Evolutionary conservation across 495 filamentous ascomycete genomes (phyloP).

Genomic region (Xylaria flabelliformis): DNA sequence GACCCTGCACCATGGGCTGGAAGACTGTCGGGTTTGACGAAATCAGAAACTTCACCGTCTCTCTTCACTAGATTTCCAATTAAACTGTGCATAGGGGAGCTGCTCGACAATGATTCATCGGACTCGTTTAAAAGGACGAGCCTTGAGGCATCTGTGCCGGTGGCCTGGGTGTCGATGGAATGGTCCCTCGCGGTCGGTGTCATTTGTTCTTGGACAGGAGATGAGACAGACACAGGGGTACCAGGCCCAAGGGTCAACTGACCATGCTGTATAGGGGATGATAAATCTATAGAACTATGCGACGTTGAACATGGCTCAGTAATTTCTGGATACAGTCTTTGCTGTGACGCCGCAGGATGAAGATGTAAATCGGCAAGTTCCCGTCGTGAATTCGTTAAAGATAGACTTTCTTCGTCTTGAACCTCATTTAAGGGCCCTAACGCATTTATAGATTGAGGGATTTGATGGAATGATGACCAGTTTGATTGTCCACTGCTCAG

Average conservation of each 20-base stretch:
- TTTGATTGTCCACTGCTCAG: neutral
- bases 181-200: neutral
- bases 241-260: neutral
- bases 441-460: conserved; percentile 24
- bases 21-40: conserved; percentile 10
- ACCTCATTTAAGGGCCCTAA: conserved; percentile 23
- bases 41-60: conserved; percentile 5
- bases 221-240: neutral
- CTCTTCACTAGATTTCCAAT: conserved; percentile 1
- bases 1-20: neutral
- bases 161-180: neutral
- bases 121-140: conserved; percentile 2
- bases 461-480: conserved; percentile 22
- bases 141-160: neutral
- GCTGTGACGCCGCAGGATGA: neutral
- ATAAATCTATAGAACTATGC: neutral
- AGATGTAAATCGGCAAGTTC: conserved; percentile 9
- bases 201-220: neutral
- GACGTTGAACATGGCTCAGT: neutral
- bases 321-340: conserved; percentile 5
- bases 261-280: conserved; percentile 3
- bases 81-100: neutral
- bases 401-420: conserved; percentile 24
- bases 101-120: neutral
- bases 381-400: conserved; percentile 14